Evolutionary conservation across 78 protist species (phyloP).

Genomic region (Cavenderia fasciculata): DNA sequence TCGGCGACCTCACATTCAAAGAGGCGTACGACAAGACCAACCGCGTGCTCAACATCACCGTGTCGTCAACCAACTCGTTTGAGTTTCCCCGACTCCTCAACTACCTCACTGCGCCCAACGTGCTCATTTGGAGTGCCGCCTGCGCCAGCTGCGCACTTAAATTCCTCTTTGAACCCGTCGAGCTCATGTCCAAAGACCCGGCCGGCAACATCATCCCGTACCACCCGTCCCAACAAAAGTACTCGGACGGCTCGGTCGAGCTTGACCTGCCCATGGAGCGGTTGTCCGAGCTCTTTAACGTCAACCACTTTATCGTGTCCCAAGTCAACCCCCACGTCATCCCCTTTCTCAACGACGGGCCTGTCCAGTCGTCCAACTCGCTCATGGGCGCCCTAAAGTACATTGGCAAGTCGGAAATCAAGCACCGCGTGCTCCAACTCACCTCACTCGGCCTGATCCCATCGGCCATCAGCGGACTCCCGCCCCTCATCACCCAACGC

Average conservation of each 20-base stretch:
- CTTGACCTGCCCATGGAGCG: constrained; percentile 88
- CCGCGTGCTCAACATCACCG: constrained; percentile 86
- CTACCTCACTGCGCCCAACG: constrained; percentile 89
- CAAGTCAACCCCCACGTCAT: constrained; percentile 83
- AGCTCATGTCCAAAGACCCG: constrained; percentile 78
- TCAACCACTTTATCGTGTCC: constrained; percentile 86
- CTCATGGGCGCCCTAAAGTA: constrained; percentile 25
- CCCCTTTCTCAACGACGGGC: constrained; percentile 47
- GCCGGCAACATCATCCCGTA: constrained; percentile 40
- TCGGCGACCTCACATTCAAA: constrained; percentile 82
- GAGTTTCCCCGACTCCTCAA: constrained; percentile 84
- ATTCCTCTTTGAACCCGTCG: constrained; percentile 64
- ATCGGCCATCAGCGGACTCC: background rate
- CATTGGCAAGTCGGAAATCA: constrained; percentile 16
- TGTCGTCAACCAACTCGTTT: background rate
- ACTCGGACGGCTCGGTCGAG: constrained; percentile 80
- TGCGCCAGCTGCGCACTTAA: constrained; percentile 76
- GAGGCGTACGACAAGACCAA: constrained; percentile 89
- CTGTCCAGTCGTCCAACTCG: background rate
- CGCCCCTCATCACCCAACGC: constrained; percentile 4
- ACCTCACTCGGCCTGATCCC: constrained; percentile 1
- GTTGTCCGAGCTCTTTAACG: constrained; percentile 88
- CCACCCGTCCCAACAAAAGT: constrained; percentile 54
- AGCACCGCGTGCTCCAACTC: constrained; percentile 22
- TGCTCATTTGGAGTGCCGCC: constrained; percentile 87